Conservation (phyloP, 108 stramenopile species). For the Craspedostauros australis region DNA sequence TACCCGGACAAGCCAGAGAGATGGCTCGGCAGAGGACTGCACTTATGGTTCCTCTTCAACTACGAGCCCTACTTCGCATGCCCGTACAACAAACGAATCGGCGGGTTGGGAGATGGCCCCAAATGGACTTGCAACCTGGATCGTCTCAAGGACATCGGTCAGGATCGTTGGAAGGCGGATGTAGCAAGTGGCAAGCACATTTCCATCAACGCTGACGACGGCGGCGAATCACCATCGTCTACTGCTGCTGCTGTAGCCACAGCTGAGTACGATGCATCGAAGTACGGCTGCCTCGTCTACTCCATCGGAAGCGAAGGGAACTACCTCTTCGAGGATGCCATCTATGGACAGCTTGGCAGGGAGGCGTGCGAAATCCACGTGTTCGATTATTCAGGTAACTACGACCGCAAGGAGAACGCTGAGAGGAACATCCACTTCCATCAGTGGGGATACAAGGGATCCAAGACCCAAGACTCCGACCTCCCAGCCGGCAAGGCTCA, state of each 20-base stretch:
- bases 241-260: too few relatives aligned
- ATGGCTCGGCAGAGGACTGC: too few relatives aligned
- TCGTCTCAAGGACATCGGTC: constrained; percentile 20
- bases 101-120: constrained; percentile 45
- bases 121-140: constrained; percentile 69
- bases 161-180: constrained; percentile 10
- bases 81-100: constrained; percentile 39
- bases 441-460: constrained; percentile 41
- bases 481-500: not conserved
- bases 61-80: constrained; percentile 59
- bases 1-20: constrained; percentile 11
- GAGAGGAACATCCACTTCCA: constrained; percentile 40
- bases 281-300: constrained; percentile 41
- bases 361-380: constrained; percentile 53
- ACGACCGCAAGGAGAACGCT: constrained; percentile 14
- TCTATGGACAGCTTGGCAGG: constrained; percentile 27
- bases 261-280: constrained; percentile 1
- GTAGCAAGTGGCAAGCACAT: too few relatives aligned
- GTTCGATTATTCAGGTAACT: constrained; percentile 32
- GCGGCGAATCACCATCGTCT: too few relatives aligned
- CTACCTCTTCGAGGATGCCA: constrained; percentile 27
- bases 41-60: too few relatives aligned
- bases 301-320: constrained; percentile 50
- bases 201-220: too few relatives aligned
- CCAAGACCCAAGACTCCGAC: constrained; percentile 3